Evolutionary conservation across 371 early-diverging fungal genomes (phyloP), one percentile per base, ranked within the genome.

Genomic region (Mucor racemosus): DNA sequence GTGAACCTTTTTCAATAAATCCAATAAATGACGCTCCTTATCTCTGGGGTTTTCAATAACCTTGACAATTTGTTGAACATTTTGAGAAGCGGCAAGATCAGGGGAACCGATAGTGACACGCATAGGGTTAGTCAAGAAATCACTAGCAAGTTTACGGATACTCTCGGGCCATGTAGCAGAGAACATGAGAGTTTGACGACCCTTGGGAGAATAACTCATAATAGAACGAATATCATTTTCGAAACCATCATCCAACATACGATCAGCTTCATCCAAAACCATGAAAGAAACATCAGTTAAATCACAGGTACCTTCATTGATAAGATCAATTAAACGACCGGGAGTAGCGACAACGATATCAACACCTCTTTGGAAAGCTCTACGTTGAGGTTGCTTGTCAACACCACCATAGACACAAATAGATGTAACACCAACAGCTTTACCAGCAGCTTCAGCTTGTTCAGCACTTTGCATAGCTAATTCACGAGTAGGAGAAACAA

Each of bases 201-300:
- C 77, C 56, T 82, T 66, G 65, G 73, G 80, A 19, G 72, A 65
- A 67, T 83, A 63, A 40, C 80, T 71, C 73, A 94, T 81, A 60
- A 95, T 95, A 35, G 87, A 85, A 50, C 93, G 89, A 69, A 99
- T 90, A 41, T 93, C 97, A 56, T 92, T 86, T 61, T 94, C 95
- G 78, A 97, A 99, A 64, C 96, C 97, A 59, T 90, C 85, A 72
- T 96, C 97, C 69, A 97, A 78, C 92, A 97, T 95, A 64, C 95
- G 89, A 86, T 99, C 99, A 38, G 96, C 96, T 80, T 99, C 99
- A 76, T 97, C 98, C 59, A 99, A 76, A 4, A 97, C 95, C 73
- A 97, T 74, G 74, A 91, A 95, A 0, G 86, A 82, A n/a, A 94
- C 89, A 34, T 88, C 77, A 38, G 85, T 80, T 17, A 95, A 72